A percentile compares a stretch with the other conserved stretches of the same genome.
Conservation (phyloP, 1,284 basidiomycete genomes). For the Cystobasidium slooffiae region DNA sequence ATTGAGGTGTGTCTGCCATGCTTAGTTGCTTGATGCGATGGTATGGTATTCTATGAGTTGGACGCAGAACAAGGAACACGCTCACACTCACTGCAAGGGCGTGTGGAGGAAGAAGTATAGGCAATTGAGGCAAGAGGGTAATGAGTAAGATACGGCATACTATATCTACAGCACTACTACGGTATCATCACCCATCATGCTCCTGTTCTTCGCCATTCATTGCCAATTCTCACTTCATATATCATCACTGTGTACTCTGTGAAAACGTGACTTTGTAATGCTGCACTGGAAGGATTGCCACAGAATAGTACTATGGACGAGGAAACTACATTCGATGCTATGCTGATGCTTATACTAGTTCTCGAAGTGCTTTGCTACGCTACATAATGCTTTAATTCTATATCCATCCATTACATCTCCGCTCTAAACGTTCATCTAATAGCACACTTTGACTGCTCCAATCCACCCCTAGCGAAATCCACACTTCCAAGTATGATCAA, state of each 20-base stretch:
- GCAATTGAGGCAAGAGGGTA: neutral
- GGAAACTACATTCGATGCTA: too few species aligned
- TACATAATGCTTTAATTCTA: neutral
- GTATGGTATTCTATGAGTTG: neutral
- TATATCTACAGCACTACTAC: neutral
- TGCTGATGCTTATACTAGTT: neutral
- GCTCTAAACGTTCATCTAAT: neutral
- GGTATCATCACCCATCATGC: neutral
- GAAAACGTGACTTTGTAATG: slow-evolving; percentile 2
- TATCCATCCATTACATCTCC: neutral
- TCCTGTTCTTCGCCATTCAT: neutral
- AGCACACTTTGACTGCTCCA: neutral
- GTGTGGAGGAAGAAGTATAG: neutral
- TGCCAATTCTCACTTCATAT: too few species aligned
- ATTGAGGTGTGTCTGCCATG: slow-evolving; percentile 5
- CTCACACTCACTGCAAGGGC: neutral
- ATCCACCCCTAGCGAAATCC: slow-evolving; percentile 22
- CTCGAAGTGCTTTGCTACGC: neutral
- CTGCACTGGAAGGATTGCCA: too few species aligned
- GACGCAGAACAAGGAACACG: neutral
- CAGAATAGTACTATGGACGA: too few species aligned
- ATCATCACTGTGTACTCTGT: neutral
- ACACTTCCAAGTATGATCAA: slow-evolving; percentile 73
- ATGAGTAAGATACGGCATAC: neutral
- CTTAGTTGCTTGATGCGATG: neutral